phyloP scores from a whole-genome alignment of 768 basidiomycete genomes.

The Coprinopsis cinerea region DNA sequence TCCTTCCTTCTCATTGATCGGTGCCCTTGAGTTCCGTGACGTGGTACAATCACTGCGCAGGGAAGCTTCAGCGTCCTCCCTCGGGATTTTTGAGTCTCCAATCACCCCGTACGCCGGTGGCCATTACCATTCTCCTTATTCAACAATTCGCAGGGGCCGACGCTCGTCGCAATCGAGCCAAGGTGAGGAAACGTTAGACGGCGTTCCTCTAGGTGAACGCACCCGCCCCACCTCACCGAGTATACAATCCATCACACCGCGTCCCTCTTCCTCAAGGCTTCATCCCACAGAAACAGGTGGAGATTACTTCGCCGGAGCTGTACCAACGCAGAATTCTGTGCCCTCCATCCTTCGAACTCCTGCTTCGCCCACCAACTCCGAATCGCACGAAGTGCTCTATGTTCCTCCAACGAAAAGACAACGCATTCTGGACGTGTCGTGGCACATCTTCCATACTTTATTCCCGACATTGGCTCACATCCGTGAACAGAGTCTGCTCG shows the following conservation, averaged over 20 bases:
- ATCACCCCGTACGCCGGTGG: conserved; percentile 70
- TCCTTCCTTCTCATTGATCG: conserved; percentile 86
- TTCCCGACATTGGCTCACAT: conserved; percentile 86
- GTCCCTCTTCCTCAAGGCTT: not conserved
- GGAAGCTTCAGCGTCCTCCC: conserved; percentile 54
- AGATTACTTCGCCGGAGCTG: conserved; percentile 13
- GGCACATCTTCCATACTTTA: conserved; percentile 51
- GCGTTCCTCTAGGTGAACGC: conserved; percentile 45
- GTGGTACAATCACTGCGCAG: conserved; percentile 76
- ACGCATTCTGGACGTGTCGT: conserved; percentile 30
- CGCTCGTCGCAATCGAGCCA: conserved; percentile 23
- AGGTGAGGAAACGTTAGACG: conserved; percentile 23
- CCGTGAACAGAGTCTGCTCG: conserved; percentile 58
- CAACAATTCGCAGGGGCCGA: conserved; percentile 18
- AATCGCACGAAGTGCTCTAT: conserved; percentile 36
- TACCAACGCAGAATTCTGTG: conserved; percentile 23
- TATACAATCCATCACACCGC: not conserved
- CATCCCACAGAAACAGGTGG: conserved; percentile 10
- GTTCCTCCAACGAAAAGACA: conserved; percentile 36
- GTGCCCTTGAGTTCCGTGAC: conserved; percentile 93
- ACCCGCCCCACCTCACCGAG: conserved; percentile 18
- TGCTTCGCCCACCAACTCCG: conserved; percentile 38
- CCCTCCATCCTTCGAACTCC: conserved; percentile 58
- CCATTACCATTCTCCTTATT: conserved; percentile 47
- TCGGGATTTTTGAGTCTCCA: conserved; percentile 61